Evolutionary conservation across 1,139 yeast genomes (phyloP), one percentile per base, ranked within the genome.

Genomic region (Debaryomyces singareniensis): DNA sequence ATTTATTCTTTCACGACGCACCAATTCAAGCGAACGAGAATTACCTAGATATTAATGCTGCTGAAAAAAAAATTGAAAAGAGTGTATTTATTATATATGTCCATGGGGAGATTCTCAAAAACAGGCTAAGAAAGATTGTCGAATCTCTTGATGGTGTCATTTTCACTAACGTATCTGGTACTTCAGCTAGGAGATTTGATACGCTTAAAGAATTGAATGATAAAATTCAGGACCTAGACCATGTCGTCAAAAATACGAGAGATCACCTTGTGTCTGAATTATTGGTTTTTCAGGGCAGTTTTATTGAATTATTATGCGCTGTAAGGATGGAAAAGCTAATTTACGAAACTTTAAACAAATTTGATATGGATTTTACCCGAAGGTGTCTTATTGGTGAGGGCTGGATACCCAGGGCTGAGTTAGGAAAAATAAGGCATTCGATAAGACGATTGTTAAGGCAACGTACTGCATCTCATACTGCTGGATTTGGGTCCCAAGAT

Each of bases 341-440:
- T 23, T 86, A 77, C 53, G 74, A 79, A 40, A 71, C 84, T 0
- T 66, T 91, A 51, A 89, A 89, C 55, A 68, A 75, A 44, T 87
- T 89, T 56, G 84, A 82, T 49, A 85, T 78, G 52, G 96, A 89
- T 52, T 75, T 78, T 35, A 77, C 86, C 23, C 73, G 97, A 56
- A 75, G 91, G 45, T 83, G 94, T 37, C 64, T 91, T 33, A 86
- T 91, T 36, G 97, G 95, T n/a, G 98, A 91, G 63, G 99, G 97
- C 20, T 91, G 98, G 98, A 71, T 87, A 22, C 95, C 95, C 1
- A 45, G 42, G 18, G 38, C 45, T 12, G 68, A 64, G 32, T 47
- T 53, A 30, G 37, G 33, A 5, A 40, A 37, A 14, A 44, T 58
- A 15, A 52, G 58, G 20, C 45, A 34, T 16, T 47, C 58, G 4